Base-by-base conservation (phyloP, 495 filamentous ascomycete genomes). In the Aspergillus hancockii region DNA sequence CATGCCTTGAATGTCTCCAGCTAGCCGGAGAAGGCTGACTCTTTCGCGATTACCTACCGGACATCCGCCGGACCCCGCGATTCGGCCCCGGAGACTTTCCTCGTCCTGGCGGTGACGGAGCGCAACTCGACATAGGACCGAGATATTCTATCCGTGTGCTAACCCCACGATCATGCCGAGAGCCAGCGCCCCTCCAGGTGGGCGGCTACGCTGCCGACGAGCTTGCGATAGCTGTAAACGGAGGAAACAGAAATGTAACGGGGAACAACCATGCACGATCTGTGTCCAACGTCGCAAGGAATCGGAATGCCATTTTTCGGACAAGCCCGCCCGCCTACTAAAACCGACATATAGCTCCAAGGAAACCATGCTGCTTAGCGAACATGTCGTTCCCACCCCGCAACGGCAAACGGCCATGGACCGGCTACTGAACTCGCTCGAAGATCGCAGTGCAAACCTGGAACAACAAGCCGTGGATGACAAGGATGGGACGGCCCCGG, bases 231-330 rank as follows among this genome's bases (percentile, higher is more conserved):
- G 83, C 65, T 92, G 89, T 76, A 92, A 91, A 75, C 79, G 86
- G 54, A 81, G 89, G 63, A 91, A 91, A 73, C 88, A 90, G 74
- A 90, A 90, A 82, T 90, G 88, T 72, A 88, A 91, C 72, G 88
- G 88, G 52, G 70, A 84, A 56, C 82, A 82, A 55, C 88, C 86
- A 25, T 91, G 88, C 66, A 84, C 83, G 51, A 89, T 86, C 25
- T 91, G 86, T 75, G 62, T 78, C 22, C 83, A 83, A 67, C 78
- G 85, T 59, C 76, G 74, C 60, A 76, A 88, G 61, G 77, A 76
- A 43, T 65, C 71, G 3, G 75, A 78, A 63, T 78, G 75, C 49
- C 72, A 76, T 57, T 78, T 78, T 58, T 78, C 75, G 16, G 75
- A 78, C 51, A 75, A 72, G 41, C 75, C 75, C 14, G 75, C 75